Evolutionary conservation across 2,329 filamentous ascomycete genomes (phyloP).

Genomic region (Botryosphaeria dothidea): DNA sequence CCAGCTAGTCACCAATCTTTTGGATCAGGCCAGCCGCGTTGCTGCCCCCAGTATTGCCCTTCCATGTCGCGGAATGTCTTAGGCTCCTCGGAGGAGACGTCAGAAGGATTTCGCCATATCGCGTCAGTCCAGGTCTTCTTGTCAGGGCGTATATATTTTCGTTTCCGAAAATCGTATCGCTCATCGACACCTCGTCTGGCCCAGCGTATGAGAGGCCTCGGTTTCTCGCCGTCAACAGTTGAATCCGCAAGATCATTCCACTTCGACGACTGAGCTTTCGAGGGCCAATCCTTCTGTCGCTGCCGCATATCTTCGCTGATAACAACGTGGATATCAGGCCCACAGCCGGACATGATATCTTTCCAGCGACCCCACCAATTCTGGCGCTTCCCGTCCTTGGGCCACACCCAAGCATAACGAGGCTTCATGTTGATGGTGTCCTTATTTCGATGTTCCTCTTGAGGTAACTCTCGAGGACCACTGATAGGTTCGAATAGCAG

Average conservation of each 20-base stretch:
- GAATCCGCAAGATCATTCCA: conserved; percentile 33
- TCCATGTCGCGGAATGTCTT: conserved; percentile 28
- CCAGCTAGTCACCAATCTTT: neutral
- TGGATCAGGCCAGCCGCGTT: neutral
- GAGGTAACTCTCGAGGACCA: neutral
- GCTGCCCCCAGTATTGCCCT: conserved; percentile 30
- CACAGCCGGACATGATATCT: conserved; percentile 43
- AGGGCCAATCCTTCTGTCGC: conserved; percentile 40
- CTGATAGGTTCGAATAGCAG: neutral
- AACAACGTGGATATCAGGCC: conserved; percentile 49
- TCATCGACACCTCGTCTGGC: conserved; percentile 18
- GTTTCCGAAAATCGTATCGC: conserved; percentile 38
- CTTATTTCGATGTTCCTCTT: conserved; percentile 23
- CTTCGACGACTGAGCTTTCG: conserved; percentile 37
- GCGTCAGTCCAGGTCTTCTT: conserved; percentile 34
- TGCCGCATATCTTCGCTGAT: conserved; percentile 40
- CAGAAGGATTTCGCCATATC: conserved; percentile 24
- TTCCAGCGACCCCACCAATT: conserved; percentile 42
- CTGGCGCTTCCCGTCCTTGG: conserved; percentile 41
- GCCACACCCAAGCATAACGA: conserved; percentile 47
- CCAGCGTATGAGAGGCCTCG: conserved; percentile 18
- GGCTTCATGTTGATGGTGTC: conserved; percentile 29
- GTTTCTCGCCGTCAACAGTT: neutral
- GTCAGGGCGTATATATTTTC: conserved; percentile 33
- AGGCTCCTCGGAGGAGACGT: neutral